These are phyloP conservation scores for Helminthosporium solani DNA, from an alignment of 2,329 filamentous ascomycete species.

Conservation along the genomic window DNA sequence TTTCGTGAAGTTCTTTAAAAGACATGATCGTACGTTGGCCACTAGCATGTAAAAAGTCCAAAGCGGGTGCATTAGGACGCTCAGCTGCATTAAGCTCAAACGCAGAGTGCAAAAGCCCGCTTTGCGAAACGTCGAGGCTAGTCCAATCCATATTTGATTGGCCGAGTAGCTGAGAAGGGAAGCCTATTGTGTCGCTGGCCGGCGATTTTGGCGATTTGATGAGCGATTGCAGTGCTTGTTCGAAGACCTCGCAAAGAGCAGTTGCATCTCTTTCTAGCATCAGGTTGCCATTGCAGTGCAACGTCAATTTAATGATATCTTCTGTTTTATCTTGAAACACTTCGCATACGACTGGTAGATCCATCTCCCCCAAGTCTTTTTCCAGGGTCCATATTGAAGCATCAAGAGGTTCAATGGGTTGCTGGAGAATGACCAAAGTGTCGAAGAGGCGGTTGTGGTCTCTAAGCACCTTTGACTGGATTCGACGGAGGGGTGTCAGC, in stretches of 20 bases:
- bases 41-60: constrained; percentile 42
- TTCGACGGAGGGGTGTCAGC: constrained; percentile 69
- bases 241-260: constrained; percentile 31
- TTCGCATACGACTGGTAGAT: constrained; percentile 76
- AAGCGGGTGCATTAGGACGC: constrained; percentile 33
- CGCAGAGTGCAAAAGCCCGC: constrained; percentile 37
- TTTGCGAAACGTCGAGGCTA: constrained; percentile 3
- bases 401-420: constrained; percentile 51
- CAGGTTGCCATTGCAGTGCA: constrained; percentile 56
- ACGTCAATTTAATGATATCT: constrained; percentile 57
- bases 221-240: constrained; percentile 26
- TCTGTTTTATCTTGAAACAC: constrained; percentile 57
- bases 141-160: constrained; percentile 25
- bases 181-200: constrained; percentile 23
- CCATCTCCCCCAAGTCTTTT: constrained; percentile 63
- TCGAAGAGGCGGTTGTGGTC: constrained; percentile 68
- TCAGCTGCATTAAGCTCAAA: constrained; percentile 40
- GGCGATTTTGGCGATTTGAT: constrained; percentile 20
- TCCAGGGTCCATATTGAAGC: constrained; percentile 53
- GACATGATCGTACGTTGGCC: constrained; percentile 19
- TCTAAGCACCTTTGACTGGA: constrained; percentile 58
- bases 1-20: constrained; percentile 38
- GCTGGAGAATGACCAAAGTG: constrained; percentile 77
- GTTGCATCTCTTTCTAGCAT: constrained; percentile 29
- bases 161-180: constrained; percentile 25